Percentiles rank a stretch among this genome's conserved stretches.
Conservation (phyloP, 305 asterid genomes). For the Fraxinus baroniana region DNA sequence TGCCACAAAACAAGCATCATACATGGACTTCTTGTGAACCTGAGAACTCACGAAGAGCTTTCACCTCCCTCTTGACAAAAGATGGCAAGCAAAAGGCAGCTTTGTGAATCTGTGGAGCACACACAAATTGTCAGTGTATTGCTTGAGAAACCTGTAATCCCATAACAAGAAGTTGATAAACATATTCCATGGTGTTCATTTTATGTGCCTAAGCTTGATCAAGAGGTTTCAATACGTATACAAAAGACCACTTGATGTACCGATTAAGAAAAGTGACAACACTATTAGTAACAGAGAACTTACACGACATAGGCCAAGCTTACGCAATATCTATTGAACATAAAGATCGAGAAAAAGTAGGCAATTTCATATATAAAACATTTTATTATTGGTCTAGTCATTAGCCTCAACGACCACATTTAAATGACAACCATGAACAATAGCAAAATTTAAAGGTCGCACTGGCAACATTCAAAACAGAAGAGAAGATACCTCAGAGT, state of each 20-base stretch:
- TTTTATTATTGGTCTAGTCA: neutral
- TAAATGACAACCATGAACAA: neutral
- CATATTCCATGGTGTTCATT: neutral
- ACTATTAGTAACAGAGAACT: neutral
- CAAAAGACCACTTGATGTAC: neutral
- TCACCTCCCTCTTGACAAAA: conserved; percentile 79
- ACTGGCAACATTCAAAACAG: neutral
- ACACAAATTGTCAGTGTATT: neutral
- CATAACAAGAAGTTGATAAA: neutral
- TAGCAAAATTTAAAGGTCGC: neutral
- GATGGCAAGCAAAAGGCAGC: conserved; percentile 92
- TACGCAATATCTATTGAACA: neutral
- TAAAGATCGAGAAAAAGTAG: neutral
- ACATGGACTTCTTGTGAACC: neutral
- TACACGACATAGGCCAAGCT: neutral
- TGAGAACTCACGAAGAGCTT: conserved; percentile 45
- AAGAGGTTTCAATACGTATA: neutral
- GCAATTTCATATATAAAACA: neutral
- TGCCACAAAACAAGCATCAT: neutral
- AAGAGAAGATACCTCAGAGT: conserved; percentile 67
- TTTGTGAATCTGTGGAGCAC: conserved; percentile 61
- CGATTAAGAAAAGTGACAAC: neutral
- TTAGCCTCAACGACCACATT: neutral
- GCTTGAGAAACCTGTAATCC: neutral
- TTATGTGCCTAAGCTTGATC: neutral